Base-by-base conservation (phyloP, 2,329 filamentous ascomycete genomes). In the Hypocrella siamensis region DNA sequence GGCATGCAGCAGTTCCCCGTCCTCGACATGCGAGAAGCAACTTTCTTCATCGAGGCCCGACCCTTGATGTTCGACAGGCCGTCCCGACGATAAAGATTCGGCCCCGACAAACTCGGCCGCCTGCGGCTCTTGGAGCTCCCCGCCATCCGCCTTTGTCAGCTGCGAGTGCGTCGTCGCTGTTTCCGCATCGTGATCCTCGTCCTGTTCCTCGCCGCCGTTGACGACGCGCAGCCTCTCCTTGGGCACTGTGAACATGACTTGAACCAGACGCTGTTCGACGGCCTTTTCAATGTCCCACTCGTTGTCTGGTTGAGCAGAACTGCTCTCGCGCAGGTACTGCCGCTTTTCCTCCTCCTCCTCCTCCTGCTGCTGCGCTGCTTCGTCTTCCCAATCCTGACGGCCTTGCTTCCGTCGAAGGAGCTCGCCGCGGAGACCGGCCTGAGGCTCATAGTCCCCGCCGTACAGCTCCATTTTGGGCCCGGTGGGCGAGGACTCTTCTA, bases 221-320 rank as follows among this genome's bases (percentile, higher is more conserved):
- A 94, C 88, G n/a, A 96, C 85, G 17, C 88, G 63, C 39, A 96
- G 56, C 43, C 75, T 73, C 53, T 88, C 79, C 51, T 79, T 84
- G 3, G 90, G 88, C 37, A 94, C 84, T 1, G 88, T 94, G 53
- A 93, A 96, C 71, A 93, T 90, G 47, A 84, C 70, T 52, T 86
- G 80, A 38, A 86, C 79, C 7, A 81, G 61, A 16, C 79, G 58
- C 36, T 69, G 69, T 55, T 83, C 75, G 2, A 79, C 70, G 3
- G 79, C 79, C 34, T 67, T 63, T 49, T 86, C 80, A 25, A 86
- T 71, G 43, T 85, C 80, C 79, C 79, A 82, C 33, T 84, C 78
- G 51, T 72, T 75, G 34, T 79, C 73, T 7, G 14, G 9, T n/a
- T 12, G 25, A 27, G 25, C 25, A 7, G 14, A 15, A 11, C 12